phyloP scores from a whole-genome alignment of 2,329 filamentous ascomycete species.

The Penicillium frequentans region DNA sequence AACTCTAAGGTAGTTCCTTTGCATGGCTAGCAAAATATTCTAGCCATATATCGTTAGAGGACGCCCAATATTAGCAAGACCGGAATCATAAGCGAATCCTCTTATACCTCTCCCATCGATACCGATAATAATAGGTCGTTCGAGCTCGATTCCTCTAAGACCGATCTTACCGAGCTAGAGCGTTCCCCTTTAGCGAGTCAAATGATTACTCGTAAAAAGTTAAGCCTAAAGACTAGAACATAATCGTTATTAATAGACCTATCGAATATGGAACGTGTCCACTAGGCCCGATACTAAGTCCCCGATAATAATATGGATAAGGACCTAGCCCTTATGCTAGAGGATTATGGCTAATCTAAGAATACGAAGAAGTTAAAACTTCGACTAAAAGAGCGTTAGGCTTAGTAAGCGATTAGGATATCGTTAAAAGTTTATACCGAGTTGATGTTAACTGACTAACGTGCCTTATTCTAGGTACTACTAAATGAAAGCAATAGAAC shows the following conservation, averaged over 20 bases:
- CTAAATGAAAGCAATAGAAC: constrained; percentile 16
- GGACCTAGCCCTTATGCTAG: constrained; percentile 19
- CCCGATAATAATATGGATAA: constrained; percentile 21
- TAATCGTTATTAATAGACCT: neutral
- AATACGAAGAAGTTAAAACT: constrained; percentile 17
- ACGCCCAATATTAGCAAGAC: neutral
- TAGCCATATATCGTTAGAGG: no score
- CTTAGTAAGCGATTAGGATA: constrained; percentile 11
- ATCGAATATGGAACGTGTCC: constrained; percentile 4
- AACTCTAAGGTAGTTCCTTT: no score
- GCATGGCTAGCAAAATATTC: no score
- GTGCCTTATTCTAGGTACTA: constrained; percentile 16
- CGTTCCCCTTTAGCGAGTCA: constrained; percentile 3
- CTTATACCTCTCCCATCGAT: constrained; percentile 8
- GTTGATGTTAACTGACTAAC: constrained; percentile 4
- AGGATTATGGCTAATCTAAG: constrained; percentile 19
- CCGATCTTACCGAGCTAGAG: no score
- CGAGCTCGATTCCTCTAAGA: constrained; percentile 11
- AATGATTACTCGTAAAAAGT: constrained; percentile 4
- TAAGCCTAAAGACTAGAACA: neutral
- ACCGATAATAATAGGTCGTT: constrained; percentile 7
- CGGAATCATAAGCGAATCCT: constrained; percentile 9
- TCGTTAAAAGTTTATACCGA: neutral
- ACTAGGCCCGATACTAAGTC: constrained; percentile 14
- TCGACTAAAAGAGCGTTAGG: constrained; percentile 14